Evolutionary conservation across 1,139 yeast genomes (phyloP).

Genomic region (Schwanniomyces etchellsii): DNA sequence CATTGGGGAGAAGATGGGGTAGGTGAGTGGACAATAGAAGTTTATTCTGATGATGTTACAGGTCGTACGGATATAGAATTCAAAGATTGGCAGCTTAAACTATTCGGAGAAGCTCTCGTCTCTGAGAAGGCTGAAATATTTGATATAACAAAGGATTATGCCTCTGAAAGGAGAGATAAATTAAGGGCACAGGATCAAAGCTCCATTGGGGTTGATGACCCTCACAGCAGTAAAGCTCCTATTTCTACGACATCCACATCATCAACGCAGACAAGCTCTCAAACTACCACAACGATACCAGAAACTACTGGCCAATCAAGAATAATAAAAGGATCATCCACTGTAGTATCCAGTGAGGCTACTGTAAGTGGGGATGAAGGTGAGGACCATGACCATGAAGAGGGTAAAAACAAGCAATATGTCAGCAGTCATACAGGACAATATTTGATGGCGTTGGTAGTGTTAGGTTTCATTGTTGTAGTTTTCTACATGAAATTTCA

Average conservation of each 20-base stretch:
- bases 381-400: conserved; percentile 17
- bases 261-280: conserved; percentile 1
- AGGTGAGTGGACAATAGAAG: conserved; percentile 81
- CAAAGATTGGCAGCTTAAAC: conserved; percentile 66
- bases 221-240: conserved; percentile 1
- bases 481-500: conserved; percentile 50
- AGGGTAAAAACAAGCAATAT: conserved; percentile 29
- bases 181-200: conserved; percentile 9
- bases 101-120: conserved; percentile 79
- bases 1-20: conserved; percentile 90
- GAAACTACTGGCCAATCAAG: conserved; percentile 6
- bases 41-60: conserved; percentile 24
- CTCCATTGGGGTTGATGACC: conserved; percentile 3
- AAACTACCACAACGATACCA: conserved; percentile 3
- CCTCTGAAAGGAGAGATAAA: conserved; percentile 30
- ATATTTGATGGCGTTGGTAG: conserved; percentile 55
- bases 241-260: conserved; percentile 2
- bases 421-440: conserved; percentile 42
- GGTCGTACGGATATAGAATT: conserved; percentile 40
- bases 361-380: conserved; percentile 8
- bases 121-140: conserved; percentile 50
- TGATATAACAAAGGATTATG: conserved; percentile 38
- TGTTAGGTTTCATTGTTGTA: conserved; percentile 53
- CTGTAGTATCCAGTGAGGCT: conserved; percentile 6
- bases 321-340: background rate